Evolutionary conservation across 805 yeast species (phyloP).

Genomic region (Suhomyces faveliae): DNA sequence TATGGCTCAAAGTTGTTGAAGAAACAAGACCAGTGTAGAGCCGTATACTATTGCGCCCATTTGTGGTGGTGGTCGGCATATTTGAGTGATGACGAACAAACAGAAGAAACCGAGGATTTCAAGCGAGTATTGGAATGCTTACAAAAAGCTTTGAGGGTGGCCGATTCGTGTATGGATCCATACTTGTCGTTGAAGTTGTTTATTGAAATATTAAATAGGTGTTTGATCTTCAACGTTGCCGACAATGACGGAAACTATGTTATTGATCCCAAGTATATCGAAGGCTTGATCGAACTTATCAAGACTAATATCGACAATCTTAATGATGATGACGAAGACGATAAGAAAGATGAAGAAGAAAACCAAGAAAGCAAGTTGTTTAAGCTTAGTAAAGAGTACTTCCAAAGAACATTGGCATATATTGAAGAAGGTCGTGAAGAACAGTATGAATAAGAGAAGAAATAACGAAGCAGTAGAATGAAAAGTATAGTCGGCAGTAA

Average conservation of each 20-base stretch:
- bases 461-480: no score
- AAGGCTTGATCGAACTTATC: conserved; percentile 83
- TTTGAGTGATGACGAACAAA: conserved; percentile 26
- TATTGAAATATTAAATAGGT: conserved; percentile 84
- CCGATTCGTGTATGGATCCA: conserved; percentile 90
- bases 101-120: conserved; percentile 19
- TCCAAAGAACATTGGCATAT: conserved; percentile 70
- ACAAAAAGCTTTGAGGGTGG: conserved; percentile 83
- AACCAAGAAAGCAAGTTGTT: conserved; percentile 30
- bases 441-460: conserved; percentile 44
- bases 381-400: conserved; percentile 37
- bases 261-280: conserved; percentile 72
- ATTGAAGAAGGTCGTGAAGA: conserved; percentile 72
- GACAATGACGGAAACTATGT: conserved; percentile 54
- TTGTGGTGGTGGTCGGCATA: conserved; percentile 88
- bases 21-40: conserved; percentile 92
- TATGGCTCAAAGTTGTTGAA: conserved; percentile 86
- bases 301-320: conserved; percentile 57
- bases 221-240: conserved; percentile 80
- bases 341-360: conserved; percentile 13
- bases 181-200: conserved; percentile 74
- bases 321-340: conserved; percentile 25
- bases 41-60: conserved; percentile 85
- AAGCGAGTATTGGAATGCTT: conserved; percentile 88
- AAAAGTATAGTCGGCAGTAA: no score